Evolutionary conservation across 192 early-diverging fungal genomes (phyloP).

Genomic region (Linnemannia schmuckeri): DNA sequence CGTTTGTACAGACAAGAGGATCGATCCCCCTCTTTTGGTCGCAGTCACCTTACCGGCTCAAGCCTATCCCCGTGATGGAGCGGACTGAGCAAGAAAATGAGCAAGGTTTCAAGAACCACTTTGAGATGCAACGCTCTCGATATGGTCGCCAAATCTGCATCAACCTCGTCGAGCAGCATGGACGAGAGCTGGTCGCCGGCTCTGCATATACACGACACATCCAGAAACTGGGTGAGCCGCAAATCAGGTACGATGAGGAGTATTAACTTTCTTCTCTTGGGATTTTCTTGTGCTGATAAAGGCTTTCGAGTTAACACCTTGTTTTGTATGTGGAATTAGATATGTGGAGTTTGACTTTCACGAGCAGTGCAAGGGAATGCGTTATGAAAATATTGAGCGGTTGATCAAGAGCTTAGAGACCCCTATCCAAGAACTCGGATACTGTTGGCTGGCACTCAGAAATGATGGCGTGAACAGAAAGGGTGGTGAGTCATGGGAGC

Average conservation of each 20-base stretch:
- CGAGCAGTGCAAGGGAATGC: slow-evolving; percentile 91
- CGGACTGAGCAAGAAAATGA: slow-evolving; percentile 66
- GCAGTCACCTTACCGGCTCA: slow-evolving; percentile 77
- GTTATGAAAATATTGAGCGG: slow-evolving; percentile 87
- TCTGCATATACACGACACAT: slow-evolving; percentile 70
- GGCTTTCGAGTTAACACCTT: not conserved
- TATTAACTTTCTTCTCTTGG: not conserved
- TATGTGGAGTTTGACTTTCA: slow-evolving; percentile 98
- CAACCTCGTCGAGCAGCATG: slow-evolving; percentile 76
- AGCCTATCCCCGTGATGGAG: slow-evolving; percentile 74
- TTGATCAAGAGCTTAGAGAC: slow-evolving; percentile 75
- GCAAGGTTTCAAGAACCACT: slow-evolving; percentile 66
- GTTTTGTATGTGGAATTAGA: slow-evolving; percentile 26
- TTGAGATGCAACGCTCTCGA: slow-evolving; percentile 62
- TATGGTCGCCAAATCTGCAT: slow-evolving; percentile 73
- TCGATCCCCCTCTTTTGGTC: slow-evolving; percentile 88
- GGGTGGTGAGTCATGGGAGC: slow-evolving; percentile 18
- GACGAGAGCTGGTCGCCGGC: slow-evolving; percentile 76
- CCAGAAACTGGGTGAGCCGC: slow-evolving; percentile 58
- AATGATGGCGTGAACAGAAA: slow-evolving; percentile 1
- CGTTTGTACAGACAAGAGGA: slow-evolving; percentile 93
- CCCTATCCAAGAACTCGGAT: slow-evolving; percentile 77
- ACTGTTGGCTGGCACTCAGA: slow-evolving; percentile 45
- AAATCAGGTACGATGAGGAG: slow-evolving; percentile 56
- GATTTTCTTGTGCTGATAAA: not conserved